Percentiles rank a stretch among this genome's conserved stretches.
Conservation (phyloP, 805 yeast genomes). For the Spencermartinsiella europaea region DNA sequence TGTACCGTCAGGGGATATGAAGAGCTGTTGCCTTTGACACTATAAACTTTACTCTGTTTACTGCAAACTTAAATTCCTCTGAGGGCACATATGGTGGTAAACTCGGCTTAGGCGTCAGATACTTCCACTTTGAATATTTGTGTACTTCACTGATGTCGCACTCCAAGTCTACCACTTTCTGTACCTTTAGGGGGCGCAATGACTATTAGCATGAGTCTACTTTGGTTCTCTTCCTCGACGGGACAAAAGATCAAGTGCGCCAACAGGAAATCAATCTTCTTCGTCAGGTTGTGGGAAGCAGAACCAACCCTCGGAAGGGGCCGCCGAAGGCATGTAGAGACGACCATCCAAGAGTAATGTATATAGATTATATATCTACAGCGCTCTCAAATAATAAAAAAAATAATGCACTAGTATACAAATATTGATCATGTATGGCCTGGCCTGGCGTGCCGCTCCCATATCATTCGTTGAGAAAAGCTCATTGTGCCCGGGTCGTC, state of each 20-base stretch:
- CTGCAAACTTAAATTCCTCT: neutral
- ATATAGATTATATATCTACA: too few relatives aligned
- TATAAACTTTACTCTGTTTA: too few relatives aligned
- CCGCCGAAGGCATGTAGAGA: neutral
- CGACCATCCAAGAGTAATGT: too few relatives aligned
- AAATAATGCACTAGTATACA: neutral
- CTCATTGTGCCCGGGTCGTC: constrained; percentile 19
- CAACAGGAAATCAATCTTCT: too few relatives aligned
- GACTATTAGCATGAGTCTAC: neutral
- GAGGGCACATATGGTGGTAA: neutral
- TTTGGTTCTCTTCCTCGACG: too few relatives aligned
- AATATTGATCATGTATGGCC: neutral
- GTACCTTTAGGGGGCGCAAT: neutral
- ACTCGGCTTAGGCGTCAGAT: neutral
- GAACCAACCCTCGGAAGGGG: too few relatives aligned
- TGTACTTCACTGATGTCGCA: too few relatives aligned
- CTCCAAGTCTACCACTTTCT: neutral
- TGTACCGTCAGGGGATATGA: neutral
- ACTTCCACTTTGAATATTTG: neutral
- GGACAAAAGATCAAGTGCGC: too few relatives aligned
- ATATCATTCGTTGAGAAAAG: constrained; percentile 21
- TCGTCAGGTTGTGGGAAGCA: too few relatives aligned
- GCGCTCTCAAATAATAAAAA: too few relatives aligned
- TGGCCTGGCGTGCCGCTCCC: constrained; percentile 9
- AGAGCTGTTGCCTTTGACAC: too few relatives aligned